Evolutionary conservation across 2,329 filamentous ascomycete species (phyloP).

Genomic region (Xylaria arbuscula): DNA sequence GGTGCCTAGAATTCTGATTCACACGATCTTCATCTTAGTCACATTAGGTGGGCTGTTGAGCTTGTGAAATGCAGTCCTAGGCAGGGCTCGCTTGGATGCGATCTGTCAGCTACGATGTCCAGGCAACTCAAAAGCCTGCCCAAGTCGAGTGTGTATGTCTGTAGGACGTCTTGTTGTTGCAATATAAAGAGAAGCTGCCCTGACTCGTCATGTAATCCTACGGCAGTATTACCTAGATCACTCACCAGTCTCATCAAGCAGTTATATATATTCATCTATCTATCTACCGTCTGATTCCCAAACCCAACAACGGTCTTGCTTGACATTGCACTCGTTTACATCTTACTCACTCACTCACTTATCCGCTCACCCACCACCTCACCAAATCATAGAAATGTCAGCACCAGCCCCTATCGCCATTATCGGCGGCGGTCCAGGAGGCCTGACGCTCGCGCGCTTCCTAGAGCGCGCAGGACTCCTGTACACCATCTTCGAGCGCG

Average conservation of each 20-base stretch:
- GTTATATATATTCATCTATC: no score
- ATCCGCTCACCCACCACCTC: not conserved
- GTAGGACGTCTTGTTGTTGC: not conserved
- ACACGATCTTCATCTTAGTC: not conserved
- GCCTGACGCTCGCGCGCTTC: constrained; percentile 37
- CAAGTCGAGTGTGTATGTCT: not conserved
- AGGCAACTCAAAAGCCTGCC: no score
- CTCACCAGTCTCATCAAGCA: no score
- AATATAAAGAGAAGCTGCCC: not conserved
- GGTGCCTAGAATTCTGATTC: not conserved
- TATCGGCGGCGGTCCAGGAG: constrained; percentile 39
- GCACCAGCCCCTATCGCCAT: constrained; percentile 37
- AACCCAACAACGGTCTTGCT: no score
- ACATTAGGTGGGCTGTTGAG: not conserved
- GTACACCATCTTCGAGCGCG: constrained; percentile 39
- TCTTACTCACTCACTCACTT: not conserved
- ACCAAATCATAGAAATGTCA: constrained; percentile 20
- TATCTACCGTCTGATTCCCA: no score
- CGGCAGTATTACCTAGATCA: no score
- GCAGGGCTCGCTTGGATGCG: not conserved
- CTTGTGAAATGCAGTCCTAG: not conserved
- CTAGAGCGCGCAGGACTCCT: constrained; percentile 28
- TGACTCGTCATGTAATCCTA: not conserved
- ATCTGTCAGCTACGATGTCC: not conserved
- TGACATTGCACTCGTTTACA: no score